Evolutionary conservation across 2,329 filamentous ascomycete genomes (phyloP).

Genomic region (Colletotrichum ledebouriae): DNA sequence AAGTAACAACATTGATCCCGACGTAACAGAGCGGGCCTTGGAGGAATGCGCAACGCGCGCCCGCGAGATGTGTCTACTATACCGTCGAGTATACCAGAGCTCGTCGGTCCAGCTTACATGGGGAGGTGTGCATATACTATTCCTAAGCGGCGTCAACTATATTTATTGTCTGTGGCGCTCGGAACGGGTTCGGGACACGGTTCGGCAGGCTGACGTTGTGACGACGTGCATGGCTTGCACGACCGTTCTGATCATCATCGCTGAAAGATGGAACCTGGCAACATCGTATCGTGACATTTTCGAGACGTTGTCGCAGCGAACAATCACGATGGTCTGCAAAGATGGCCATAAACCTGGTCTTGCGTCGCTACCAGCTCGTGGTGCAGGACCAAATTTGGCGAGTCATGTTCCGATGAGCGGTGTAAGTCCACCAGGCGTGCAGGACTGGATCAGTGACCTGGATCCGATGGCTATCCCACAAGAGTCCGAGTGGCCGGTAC

Average conservation of each 20-base stretch:
- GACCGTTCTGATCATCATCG: no score
- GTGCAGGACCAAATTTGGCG: background rate
- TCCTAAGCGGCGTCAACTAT: no score
- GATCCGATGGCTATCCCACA: conserved; percentile 42
- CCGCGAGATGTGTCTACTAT: conserved; percentile 51
- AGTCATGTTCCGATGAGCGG: background rate
- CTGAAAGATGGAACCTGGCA: no score
- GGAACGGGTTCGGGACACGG: no score
- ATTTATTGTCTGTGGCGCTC: no score
- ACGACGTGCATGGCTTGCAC: no score
- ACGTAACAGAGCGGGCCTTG: conserved; percentile 32
- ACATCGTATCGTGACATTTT: no score
- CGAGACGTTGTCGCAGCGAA: no score
- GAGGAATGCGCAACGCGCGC: conserved; percentile 41
- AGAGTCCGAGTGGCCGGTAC: conserved; percentile 45
- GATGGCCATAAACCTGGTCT: conserved; percentile 16
- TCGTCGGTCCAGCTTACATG: no score
- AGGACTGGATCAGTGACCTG: conserved; percentile 44
- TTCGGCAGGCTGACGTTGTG: no score
- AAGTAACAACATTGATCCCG: conserved; percentile 12
- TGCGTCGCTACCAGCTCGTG: background rate
- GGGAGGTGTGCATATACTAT: no score
- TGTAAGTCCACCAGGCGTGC: conserved; percentile 17
- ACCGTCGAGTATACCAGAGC: conserved; percentile 51
- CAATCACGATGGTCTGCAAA: conserved; percentile 47